A percentile compares a stretch with the other conserved stretches of the same genome.
Evolutionary conservation across 2,329 filamentous ascomycete species (phyloP).

Genomic region (Aspergillus arachidicola): DNA sequence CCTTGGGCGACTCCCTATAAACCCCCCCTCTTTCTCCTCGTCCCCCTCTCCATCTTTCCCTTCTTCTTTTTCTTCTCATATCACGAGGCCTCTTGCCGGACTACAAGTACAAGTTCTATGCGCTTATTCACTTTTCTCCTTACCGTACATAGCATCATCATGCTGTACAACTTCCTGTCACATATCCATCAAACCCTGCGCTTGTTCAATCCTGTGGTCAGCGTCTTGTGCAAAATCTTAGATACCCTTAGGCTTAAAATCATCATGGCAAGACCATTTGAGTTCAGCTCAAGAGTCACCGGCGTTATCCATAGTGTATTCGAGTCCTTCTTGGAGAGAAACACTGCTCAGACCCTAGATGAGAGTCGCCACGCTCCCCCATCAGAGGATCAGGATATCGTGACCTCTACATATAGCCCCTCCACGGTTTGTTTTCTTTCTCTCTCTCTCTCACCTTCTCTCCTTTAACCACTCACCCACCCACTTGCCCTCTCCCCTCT

Average conservation of each 20-base stretch:
- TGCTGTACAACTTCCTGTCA: not conserved
- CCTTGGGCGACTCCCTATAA: not conserved
- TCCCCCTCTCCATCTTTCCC: not conserved
- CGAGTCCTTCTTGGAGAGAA: slow-evolving; percentile 14
- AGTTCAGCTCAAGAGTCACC: slow-evolving; percentile 8
- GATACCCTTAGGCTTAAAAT: not conserved
- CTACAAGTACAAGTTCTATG: not conserved
- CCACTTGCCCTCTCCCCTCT: not conserved
- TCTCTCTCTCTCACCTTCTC: too few relatives aligned
- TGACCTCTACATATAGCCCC: not conserved
- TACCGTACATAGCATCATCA: not conserved
- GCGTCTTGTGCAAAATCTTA: not conserved
- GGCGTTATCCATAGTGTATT: slow-evolving; percentile 17
- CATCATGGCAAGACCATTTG: not conserved
- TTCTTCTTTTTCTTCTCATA: not conserved
- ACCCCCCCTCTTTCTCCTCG: not conserved
- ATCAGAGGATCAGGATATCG: not conserved
- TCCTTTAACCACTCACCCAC: too few relatives aligned
- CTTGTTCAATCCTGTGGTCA: not conserved
- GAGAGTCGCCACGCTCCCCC: slow-evolving; percentile 25
- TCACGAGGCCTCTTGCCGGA: not conserved
- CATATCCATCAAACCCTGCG: not conserved
- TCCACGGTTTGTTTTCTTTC: not conserved
- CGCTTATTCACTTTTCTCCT: not conserved
- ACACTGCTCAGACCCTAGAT: slow-evolving; percentile 12